Percentiles rank a stretch among this genome's conserved stretches.
Conservation (phyloP, 495 filamentous ascomycete species). For the Gamarada debralockiae region DNA sequence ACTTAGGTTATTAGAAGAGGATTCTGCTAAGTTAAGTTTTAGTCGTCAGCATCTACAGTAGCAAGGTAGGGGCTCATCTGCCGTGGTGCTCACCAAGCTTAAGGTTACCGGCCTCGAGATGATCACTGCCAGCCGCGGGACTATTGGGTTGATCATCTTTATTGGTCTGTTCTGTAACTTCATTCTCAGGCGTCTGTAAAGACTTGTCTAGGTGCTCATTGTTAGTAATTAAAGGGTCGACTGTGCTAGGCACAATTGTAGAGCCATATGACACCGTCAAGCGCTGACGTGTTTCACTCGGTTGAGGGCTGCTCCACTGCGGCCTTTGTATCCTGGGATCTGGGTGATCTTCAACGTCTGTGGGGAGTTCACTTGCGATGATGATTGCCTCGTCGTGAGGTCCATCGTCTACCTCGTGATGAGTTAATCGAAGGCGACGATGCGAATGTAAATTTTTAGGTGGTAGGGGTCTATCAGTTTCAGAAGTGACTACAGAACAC, state of each 20-base stretch:
- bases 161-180: not conserved
- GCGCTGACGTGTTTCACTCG: not conserved
- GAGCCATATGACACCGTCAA: not conserved
- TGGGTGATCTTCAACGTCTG: not conserved
- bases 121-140: not conserved
- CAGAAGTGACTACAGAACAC: too few relatives aligned
- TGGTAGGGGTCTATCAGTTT: too few relatives aligned
- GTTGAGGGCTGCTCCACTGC: not conserved
- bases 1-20: not conserved
- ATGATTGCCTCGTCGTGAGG: not conserved
- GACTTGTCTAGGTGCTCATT: not conserved
- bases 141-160: not conserved
- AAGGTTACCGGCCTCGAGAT: not conserved
- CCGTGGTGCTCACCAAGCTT: not conserved
- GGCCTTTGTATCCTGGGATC: not conserved
- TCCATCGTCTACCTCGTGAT: constrained; percentile 4
- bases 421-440: too few relatives aligned
- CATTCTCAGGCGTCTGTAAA: not conserved
- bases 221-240: not conserved
- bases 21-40: not conserved
- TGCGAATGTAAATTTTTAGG: not conserved
- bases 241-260: not conserved
- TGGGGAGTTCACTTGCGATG: not conserved
- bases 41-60: not conserved
- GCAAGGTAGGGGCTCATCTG: not conserved